Base-by-base conservation (phyloP, 2,329 filamentous ascomycete genomes). In the Hymenoscyphus fraxineus region DNA sequence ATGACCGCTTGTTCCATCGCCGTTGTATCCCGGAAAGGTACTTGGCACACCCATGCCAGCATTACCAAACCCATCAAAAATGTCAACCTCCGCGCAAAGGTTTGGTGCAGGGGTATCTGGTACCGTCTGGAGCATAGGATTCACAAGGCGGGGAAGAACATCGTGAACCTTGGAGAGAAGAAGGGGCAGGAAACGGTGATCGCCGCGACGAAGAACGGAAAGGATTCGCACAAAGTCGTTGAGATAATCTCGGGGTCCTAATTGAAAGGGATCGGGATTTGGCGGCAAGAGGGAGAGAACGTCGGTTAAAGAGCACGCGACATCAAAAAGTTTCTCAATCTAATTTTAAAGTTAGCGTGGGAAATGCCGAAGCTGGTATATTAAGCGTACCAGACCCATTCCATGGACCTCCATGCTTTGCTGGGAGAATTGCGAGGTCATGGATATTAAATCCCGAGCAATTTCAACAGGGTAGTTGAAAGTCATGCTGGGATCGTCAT, bases 311-410 rank as follows among this genome's bases (percentile, higher is more conserved):
- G 88, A 87, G 74, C 85, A 89, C 13, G 90, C 87, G 41, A 93
- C 85, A 69, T 93, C 89, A 70, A 95, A 85, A 13, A 96, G 78
- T 74, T 94, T 94, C 73, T 93, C 91, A 66, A 95, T 86, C 85
- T 76, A 58, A 27, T n/a, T 54, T 10, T 9, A 56, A 35, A 5
- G 62, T 68, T 64, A 73, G 64, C 16, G 12, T 32, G 13, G 44
- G 16, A 16, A 13, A 44, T n/a, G 15, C 13, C 15, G 19, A 12
- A 6, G 22, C 19, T 6, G 7, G 10, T 9, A 10, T 12, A 12
- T 27, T 9, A 9, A 31, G 80, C 86, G 76, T 78, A 91, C 89
- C 76, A 96, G 76, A 32, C 89, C 89, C 47, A 91, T 84, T 19
- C 88, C 89, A 68, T 93, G 82, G 2, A 93, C 80, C 68, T 94